Percentiles rank a stretch among this genome's conserved stretches.
Conservation (phyloP, 306 rosid species). For the Senna siamea region DNA sequence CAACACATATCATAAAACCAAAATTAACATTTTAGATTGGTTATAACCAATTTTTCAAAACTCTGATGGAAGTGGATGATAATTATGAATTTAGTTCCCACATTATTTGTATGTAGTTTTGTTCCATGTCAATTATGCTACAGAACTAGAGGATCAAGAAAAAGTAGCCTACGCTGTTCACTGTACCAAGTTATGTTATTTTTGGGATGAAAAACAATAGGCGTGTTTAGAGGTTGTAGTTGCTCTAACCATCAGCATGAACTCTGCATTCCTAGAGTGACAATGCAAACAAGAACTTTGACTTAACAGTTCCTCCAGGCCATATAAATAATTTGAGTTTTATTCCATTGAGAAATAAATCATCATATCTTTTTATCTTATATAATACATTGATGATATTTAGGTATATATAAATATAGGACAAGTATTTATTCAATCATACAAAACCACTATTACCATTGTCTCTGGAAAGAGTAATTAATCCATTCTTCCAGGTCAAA, state of each 20-base stretch:
- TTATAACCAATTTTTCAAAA: neutral
- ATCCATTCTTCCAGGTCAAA: neutral
- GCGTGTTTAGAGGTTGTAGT: neutral
- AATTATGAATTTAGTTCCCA: neutral
- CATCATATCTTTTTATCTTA: too few relatives aligned
- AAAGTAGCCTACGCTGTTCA: conserved; percentile 10
- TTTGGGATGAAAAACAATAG: neutral
- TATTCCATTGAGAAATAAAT: neutral
- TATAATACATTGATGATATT: neutral
- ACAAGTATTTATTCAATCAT: neutral
- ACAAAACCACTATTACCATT: neutral
- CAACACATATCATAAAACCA: neutral
- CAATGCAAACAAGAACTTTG: too few relatives aligned
- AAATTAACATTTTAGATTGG: neutral
- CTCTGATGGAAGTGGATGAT: neutral
- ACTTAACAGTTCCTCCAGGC: neutral
- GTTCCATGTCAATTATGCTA: neutral
- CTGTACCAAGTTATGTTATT: neutral
- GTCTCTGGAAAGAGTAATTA: neutral
- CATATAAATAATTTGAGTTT: neutral
- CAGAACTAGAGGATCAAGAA: neutral
- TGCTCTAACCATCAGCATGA: conserved; percentile 7
- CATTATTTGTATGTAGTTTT: neutral
- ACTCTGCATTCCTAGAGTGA: neutral
- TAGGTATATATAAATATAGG: neutral